Percentiles rank a stretch among this genome's conserved stretches.
Conservation (phyloP, 2,329 filamentous ascomycete genomes). For the Fusarium anguioides region DNA sequence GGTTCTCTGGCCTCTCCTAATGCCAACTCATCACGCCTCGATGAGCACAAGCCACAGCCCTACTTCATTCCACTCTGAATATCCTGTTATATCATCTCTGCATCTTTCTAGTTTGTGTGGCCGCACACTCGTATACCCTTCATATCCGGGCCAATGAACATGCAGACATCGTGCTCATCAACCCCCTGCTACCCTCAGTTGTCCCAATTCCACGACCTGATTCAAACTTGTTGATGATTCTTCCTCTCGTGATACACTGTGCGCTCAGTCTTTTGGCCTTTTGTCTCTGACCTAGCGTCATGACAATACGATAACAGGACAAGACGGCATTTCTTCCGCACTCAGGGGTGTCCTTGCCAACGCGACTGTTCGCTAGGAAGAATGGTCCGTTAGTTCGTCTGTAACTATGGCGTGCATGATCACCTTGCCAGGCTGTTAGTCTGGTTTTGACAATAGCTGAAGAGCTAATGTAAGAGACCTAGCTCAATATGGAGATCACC, state of each 20-base stretch:
- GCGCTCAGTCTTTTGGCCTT: neutral
- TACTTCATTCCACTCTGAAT: neutral
- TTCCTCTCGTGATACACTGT: neutral
- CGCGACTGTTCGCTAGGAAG: neutral
- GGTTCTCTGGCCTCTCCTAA: neutral
- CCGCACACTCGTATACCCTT: neutral
- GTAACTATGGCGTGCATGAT: constrained; percentile 35
- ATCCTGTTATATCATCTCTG: neutral
- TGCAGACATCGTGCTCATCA: neutral
- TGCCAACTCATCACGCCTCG: neutral
- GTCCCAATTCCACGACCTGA: neutral
- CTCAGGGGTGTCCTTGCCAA: constrained; percentile 15
- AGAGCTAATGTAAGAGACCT: neutral
- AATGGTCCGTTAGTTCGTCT: constrained; percentile 10
- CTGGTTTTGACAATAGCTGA: constrained; percentile 1
- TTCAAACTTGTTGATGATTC: neutral
- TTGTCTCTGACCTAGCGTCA: neutral
- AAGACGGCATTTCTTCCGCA: neutral
- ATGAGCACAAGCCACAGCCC: neutral
- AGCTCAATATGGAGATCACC: constrained; percentile 26
- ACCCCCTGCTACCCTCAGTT: neutral
- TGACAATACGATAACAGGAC: neutral
- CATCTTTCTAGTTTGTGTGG: neutral
- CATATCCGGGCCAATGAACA: constrained; percentile 9
- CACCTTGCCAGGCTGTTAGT: neutral